These are phyloP conservation scores for Pseudogymnoascus verrucosus DNA, from an alignment of 2,329 filamentous ascomycete species.

Conservation along the genomic window DNA sequence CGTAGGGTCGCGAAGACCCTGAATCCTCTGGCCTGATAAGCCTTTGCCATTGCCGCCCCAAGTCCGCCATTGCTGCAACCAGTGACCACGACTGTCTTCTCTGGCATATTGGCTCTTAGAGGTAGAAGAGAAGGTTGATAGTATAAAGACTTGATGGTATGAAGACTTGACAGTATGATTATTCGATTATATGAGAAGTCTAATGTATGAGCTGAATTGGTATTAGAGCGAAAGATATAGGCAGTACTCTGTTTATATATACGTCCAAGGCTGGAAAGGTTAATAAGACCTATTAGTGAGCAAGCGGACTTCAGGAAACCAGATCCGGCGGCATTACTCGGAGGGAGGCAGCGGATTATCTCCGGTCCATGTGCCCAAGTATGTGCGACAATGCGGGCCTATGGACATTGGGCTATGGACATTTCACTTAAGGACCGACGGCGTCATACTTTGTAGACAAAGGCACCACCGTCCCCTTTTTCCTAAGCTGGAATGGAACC, in stretches of 20 bases:
- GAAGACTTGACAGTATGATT: neutral
- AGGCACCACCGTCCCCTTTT: neutral
- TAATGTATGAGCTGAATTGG: neutral
- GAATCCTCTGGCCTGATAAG: conserved; percentile 31
- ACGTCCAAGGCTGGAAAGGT: neutral
- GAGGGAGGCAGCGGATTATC: neutral
- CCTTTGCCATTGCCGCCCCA: conserved; percentile 33
- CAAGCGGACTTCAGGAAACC: neutral
- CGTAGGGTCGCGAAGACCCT: conserved; percentile 36
- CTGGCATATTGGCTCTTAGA: neutral
- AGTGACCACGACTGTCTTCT: conserved; percentile 29
- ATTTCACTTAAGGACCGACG: neutral
- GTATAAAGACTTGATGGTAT: neutral
- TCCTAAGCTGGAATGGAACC: neutral
- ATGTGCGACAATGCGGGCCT: neutral
- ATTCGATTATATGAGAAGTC: neutral
- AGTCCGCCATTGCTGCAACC: conserved; percentile 34
- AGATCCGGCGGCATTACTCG: neutral
- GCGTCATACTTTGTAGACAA: neutral
- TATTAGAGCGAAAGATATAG: neutral
- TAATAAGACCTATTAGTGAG: neutral
- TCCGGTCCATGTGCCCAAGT: neutral
- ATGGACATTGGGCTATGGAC: neutral
- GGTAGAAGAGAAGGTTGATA: neutral
- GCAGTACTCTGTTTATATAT: neutral